Conservation (phyloP, 2,329 filamentous ascomycete genomes). For the Fusarium guadeloupense region DNA sequence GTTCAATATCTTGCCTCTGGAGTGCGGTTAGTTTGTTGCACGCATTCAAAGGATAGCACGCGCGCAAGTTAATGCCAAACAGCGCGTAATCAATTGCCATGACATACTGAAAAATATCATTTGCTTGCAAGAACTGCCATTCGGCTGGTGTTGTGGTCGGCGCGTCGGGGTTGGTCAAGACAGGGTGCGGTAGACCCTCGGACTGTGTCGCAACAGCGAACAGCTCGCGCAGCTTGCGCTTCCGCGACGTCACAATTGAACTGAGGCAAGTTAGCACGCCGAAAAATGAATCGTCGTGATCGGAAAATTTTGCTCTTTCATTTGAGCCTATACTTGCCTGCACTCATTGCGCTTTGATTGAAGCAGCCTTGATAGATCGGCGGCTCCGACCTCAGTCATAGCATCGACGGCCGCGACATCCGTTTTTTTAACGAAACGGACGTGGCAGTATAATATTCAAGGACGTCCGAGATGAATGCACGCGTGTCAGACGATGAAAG, state of each 20-base stretch:
- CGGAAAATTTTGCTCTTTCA: slow-evolving; percentile 61
- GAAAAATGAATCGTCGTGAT: slow-evolving; percentile 57
- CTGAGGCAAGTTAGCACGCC: slow-evolving; percentile 59
- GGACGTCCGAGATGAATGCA: slow-evolving; percentile 45
- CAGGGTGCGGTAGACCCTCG: slow-evolving; percentile 67
- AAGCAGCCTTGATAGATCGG: slow-evolving; percentile 73
- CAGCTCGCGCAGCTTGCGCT: slow-evolving; percentile 89
- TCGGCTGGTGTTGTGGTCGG: slow-evolving; percentile 61
- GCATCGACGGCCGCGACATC: slow-evolving; percentile 74
- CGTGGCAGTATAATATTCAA: slow-evolving; percentile 47
- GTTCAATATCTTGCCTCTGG: slow-evolving; percentile 56
- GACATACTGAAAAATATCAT: slow-evolving; percentile 69
- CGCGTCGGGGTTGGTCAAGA: slow-evolving; percentile 66
- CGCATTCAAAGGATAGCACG: slow-evolving; percentile 22
- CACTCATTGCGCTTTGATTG: slow-evolving; percentile 70
- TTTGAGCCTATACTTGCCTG: slow-evolving; percentile 60
- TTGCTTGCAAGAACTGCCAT: slow-evolving; percentile 64
- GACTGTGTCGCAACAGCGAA: slow-evolving; percentile 80
- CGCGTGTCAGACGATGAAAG: slow-evolving; percentile 46
- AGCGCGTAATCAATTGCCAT: slow-evolving; percentile 17
- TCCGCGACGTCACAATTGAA: slow-evolving; percentile 82
- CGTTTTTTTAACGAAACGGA: slow-evolving; percentile 72
- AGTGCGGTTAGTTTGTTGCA: slow-evolving; percentile 37
- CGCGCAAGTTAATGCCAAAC: slow-evolving; percentile 27
- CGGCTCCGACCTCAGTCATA: slow-evolving; percentile 75